These are phyloP conservation scores for Pleurotus sapidus DNA, from an alignment of 768 basidiomycete species.

Conservation along the genomic window DNA sequence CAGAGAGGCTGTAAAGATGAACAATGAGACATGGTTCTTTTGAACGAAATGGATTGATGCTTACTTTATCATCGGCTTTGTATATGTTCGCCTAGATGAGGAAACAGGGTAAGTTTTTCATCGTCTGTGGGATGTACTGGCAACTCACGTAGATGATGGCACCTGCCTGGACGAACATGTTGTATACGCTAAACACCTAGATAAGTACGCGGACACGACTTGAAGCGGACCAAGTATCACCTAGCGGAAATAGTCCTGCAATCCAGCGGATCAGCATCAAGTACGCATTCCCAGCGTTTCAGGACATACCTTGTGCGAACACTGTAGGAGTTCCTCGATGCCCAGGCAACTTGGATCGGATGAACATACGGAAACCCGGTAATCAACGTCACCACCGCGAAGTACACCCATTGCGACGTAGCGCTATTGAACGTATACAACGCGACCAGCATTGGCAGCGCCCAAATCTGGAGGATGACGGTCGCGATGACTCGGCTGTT, in stretches of 20 bases:
- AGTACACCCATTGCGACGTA: conserved; percentile 58
- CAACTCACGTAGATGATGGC: conserved; percentile 42
- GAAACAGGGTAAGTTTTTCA: neutral
- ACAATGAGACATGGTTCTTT: neutral
- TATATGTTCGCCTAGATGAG: conserved; percentile 50
- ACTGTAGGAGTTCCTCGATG: conserved; percentile 57
- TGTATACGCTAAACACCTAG: conserved; percentile 39
- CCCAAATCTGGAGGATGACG: conserved; percentile 58
- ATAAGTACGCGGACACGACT: too few relatives aligned
- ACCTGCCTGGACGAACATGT: conserved; percentile 63
- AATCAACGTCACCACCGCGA: conserved; percentile 48
- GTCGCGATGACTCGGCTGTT: conserved; percentile 55
- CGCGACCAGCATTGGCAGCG: conserved; percentile 56
- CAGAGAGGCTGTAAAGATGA: conserved; percentile 26
- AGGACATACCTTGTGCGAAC: conserved; percentile 50
- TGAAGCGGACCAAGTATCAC: conserved; percentile 3
- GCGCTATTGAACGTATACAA: conserved; percentile 46
- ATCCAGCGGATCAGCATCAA: neutral
- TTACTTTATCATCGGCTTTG: conserved; percentile 43
- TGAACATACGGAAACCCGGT: conserved; percentile 55
- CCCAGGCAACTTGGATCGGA: conserved; percentile 54
- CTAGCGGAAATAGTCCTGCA: conserved; percentile 40
- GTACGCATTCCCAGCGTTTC: too few relatives aligned
- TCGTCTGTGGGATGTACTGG: neutral
- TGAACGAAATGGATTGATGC: conserved; percentile 5